These are phyloP conservation scores for Cladophialophora exuberans DNA, from an alignment of 2,329 filamentous ascomycete genomes.

Conservation along the genomic window DNA sequence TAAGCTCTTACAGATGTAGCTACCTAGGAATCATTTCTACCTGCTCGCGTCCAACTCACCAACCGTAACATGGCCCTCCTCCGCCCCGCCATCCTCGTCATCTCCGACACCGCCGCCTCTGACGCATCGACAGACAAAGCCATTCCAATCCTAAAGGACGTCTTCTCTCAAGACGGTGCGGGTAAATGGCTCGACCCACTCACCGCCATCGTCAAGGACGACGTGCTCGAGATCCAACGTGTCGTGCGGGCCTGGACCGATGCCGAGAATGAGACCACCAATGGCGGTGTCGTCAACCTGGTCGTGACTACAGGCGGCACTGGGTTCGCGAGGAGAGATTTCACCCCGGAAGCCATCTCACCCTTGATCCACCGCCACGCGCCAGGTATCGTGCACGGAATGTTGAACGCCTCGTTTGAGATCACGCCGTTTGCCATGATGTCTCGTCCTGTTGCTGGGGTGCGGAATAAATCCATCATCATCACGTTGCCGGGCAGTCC, in stretches of 20 bases:
- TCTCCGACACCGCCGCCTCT: conserved; percentile 85
- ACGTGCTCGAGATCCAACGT: conserved; percentile 72
- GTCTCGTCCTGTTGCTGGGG: conserved; percentile 89
- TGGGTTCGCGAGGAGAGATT: conserved; percentile 82
- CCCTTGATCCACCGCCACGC: conserved; percentile 82
- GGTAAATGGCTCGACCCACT: conserved; percentile 72
- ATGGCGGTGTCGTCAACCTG: conserved; percentile 60
- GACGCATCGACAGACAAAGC: conserved; percentile 80
- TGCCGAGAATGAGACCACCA: conserved; percentile 42
- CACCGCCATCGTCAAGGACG: conserved; percentile 78
- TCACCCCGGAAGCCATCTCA: conserved; percentile 87
- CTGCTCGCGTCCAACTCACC: not conserved
- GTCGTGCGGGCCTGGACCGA: conserved; percentile 76
- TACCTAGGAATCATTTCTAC: too few species aligned
- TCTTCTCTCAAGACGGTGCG: conserved; percentile 68
- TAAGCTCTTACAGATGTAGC: too few species aligned
- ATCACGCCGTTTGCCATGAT: conserved; percentile 97
- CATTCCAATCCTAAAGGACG: conserved; percentile 65
- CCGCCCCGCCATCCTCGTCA: conserved; percentile 76
- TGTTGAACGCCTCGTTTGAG: conserved; percentile 80
- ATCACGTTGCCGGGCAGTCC: conserved; percentile 91
- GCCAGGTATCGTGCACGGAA: conserved; percentile 88
- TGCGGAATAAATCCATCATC: conserved; percentile 79
- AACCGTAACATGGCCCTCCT: conserved; percentile 55
- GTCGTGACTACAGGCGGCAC: conserved; percentile 91